Base-by-base conservation (phyloP, 2,329 filamentous ascomycete genomes). In the Fusarium pininemorale region DNA sequence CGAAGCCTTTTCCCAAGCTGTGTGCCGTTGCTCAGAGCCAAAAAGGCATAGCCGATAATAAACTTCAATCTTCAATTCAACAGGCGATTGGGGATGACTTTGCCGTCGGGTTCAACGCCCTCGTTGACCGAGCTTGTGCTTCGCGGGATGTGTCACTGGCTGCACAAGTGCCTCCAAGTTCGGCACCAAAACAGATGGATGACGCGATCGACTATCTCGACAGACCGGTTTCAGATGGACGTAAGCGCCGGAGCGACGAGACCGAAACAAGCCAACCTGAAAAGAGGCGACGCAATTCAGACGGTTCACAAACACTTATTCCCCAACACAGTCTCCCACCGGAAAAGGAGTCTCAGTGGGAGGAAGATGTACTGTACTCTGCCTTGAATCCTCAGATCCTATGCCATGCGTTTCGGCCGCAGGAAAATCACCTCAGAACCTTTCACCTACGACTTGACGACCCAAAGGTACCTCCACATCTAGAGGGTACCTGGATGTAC, bases 271-370 rank as follows among this genome's bases (percentile, higher is more conserved):
- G 10, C 6, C 22, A 0, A n/a, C 39, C 39, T n/a, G 1, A 6
- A 0, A n/a, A 42, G 39, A 42, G 0, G 2, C 39, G 39, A 5
- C 39, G 13, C 2, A 42, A 42, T 13, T 42, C 39, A n/a, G 22
- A n/a, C 0, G 6, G 39, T 1, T 42, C 39, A 7, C 2, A 1
- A 15, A 15, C 39, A n/a, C 14, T 5, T 42, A 1, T 10, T 2
- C 39, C 14, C 22, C 22, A 42, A 15, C 39, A 15, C 8, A 42
- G 9, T 7, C 39, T 42, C 39, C 5, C 8, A 11, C 6, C 6
- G 0, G 39, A 42, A n/a, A 42, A 42, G 7, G 9, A 11, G 1
- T 42, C 22, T n/a, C 22, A 42, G 22, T 0, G 14, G 7, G 22
- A n/a, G 0, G 22, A n/a, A 42, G 2, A n/a, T 42, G 14, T 42